Evolutionary conservation across 2,329 filamentous ascomycete species (phyloP).

Genomic region (Pseudogymnoascus sp.): DNA sequence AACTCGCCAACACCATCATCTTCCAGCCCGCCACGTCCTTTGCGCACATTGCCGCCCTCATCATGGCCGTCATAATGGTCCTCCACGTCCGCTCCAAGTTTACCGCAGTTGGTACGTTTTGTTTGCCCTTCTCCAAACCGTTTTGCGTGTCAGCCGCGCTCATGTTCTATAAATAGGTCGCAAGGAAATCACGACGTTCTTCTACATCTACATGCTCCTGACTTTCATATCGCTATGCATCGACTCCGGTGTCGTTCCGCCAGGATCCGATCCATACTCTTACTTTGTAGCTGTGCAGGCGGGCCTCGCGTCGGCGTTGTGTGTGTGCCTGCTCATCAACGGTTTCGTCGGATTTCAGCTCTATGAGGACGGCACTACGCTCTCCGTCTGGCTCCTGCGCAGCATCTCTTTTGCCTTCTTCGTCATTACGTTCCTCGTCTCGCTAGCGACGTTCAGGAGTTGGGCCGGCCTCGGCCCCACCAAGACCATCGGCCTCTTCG

Average conservation of each 20-base stretch:
- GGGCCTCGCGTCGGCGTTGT: constrained; percentile 74
- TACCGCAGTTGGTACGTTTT: constrained; percentile 77
- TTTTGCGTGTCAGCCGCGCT: neutral
- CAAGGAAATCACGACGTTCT: constrained; percentile 75
- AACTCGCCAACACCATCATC: constrained; percentile 96
- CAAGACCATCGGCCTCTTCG: constrained; percentile 82
- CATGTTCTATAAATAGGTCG: constrained; percentile 38
- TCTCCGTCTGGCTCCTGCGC: constrained; percentile 89
- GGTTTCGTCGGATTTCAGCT: constrained; percentile 97
- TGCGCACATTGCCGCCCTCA: constrained; percentile 81
- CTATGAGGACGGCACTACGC: constrained; percentile 90
- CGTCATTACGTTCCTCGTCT: constrained; percentile 75
- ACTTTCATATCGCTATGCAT: constrained; percentile 83
- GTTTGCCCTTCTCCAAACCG: neutral
- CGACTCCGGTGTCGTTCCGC: constrained; percentile 86
- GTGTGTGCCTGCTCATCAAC: constrained; percentile 88
- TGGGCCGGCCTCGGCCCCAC: constrained; percentile 80
- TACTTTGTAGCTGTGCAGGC: constrained; percentile 89
- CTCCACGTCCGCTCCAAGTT: constrained; percentile 96
- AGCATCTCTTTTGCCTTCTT: constrained; percentile 74
- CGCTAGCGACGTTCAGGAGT: constrained; percentile 83
- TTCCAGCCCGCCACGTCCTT: constrained; percentile 88
- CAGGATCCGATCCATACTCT: constrained; percentile 69
- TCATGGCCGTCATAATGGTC: constrained; percentile 96
- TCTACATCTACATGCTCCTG: constrained; percentile 91